Conservation (phyloP, 2,329 filamentous ascomycete genomes). For the Nothopassalora personata region DNA sequence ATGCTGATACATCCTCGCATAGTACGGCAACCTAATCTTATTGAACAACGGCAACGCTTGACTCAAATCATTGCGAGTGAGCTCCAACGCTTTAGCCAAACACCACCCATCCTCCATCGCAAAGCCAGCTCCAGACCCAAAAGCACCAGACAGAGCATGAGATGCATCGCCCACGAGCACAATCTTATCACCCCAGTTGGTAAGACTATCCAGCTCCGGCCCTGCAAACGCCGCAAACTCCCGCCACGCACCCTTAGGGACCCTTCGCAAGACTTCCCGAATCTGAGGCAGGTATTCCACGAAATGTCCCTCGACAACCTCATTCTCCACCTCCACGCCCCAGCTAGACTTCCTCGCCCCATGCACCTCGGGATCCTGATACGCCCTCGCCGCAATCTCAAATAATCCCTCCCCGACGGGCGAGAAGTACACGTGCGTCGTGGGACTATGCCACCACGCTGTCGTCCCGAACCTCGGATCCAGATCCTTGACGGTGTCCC, state of each 20-base stretch:
- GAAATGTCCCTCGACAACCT: conserved; percentile 37
- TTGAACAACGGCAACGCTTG: conserved; percentile 38
- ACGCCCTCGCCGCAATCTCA: conserved; percentile 18
- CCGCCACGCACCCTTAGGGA: conserved; percentile 40
- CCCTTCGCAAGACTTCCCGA: conserved; percentile 35
- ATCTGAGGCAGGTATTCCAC: conserved; percentile 40
- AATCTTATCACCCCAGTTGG: conserved; percentile 39
- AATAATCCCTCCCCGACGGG: conserved; percentile 34
- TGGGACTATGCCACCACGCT: conserved; percentile 43
- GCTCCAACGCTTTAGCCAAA: conserved; percentile 33
- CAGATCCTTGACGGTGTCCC: conserved; percentile 27
- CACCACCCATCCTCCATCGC: conserved; percentile 46
- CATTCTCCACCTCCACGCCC: conserved; percentile 37
- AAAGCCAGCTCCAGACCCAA: conserved; percentile 44
- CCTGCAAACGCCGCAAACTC: conserved; percentile 48
- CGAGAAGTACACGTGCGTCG: conserved; percentile 41
- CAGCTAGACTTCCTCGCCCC: conserved; percentile 30
- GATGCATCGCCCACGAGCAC: conserved; percentile 53
- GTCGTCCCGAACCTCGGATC: conserved; percentile 33
- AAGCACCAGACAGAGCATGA: conserved; percentile 36
- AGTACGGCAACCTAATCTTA: conserved; percentile 38
- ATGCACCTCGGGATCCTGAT: conserved; percentile 10
- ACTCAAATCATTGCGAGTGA: conserved; percentile 3
- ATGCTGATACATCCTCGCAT: conserved; percentile 37
- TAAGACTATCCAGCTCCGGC: conserved; percentile 39